Evolutionary conservation across 1,284 basidiomycete genomes (phyloP).

Genomic region (Athelia sp.): DNA sequence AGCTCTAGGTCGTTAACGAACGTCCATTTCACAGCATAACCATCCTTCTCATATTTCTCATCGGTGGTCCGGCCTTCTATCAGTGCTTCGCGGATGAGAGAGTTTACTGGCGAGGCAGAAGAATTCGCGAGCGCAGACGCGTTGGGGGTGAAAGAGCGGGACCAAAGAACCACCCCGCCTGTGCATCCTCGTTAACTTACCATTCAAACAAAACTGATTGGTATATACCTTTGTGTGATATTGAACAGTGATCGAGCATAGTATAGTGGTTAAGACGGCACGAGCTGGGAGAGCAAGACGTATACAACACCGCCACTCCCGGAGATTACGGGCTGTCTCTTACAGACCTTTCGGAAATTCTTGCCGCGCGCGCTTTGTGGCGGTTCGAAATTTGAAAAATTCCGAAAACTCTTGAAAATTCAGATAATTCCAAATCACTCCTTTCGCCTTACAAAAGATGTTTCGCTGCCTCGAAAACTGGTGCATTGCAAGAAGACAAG

Average conservation of each 20-base stretch:
- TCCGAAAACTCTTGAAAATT: no score
- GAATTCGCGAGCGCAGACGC: slow-evolving; percentile 70
- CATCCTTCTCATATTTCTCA: slow-evolving; percentile 85
- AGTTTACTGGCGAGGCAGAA: slow-evolving; percentile 84
- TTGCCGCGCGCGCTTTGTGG: no score
- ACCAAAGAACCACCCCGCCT: slow-evolving; percentile 94
- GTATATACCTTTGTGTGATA: slow-evolving; percentile 78
- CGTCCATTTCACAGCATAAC: slow-evolving; percentile 89
- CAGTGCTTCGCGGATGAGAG: slow-evolving; percentile 84
- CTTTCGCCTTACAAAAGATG: no score
- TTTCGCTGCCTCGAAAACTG: no score
- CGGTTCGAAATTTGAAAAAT: no score
- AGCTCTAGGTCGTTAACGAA: slow-evolving; percentile 91
- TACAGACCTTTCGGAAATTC: no score
- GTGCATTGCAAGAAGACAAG: no score
- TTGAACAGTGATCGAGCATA: slow-evolving; percentile 89
- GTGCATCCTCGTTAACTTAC: background rate
- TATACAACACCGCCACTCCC: no score
- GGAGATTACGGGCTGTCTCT: no score
- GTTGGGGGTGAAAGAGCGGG: slow-evolving; percentile 85
- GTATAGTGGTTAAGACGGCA: background rate
- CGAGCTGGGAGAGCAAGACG: no score
- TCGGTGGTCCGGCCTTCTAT: slow-evolving; percentile 80
- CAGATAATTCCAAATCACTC: no score
- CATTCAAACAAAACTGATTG: background rate